Percentiles rank a stretch among this genome's conserved stretches.
phyloP scores from a whole-genome alignment of 768 basidiomycete genomes.

The Botryobasidium botryosum region DNA sequence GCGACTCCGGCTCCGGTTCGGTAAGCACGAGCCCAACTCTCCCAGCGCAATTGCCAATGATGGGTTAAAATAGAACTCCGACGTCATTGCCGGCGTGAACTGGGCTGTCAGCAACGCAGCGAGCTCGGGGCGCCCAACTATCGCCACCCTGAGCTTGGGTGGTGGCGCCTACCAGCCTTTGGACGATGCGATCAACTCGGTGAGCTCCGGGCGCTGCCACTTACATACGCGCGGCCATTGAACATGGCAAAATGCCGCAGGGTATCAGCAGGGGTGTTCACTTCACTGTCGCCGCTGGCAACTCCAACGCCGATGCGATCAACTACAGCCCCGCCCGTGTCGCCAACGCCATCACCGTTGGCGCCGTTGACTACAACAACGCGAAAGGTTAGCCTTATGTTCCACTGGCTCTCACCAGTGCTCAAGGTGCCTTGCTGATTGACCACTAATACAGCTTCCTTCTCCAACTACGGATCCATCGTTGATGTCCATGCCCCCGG shows the following conservation, averaged over 20 bases:
- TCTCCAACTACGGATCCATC: conserved; percentile 11
- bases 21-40: no score
- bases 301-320: conserved; percentile 10
- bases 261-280: conserved; percentile 10
- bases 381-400: no score
- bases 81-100: conserved; percentile 21
- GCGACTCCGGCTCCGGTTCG: conserved; percentile 20
- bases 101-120: conserved; percentile 17
- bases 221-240: no score
- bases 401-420: no score
- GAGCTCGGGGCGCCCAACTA: conserved; percentile 18
- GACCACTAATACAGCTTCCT: no score
- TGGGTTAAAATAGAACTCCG: no score
- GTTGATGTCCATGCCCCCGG: conserved; percentile 10
- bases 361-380: conserved; percentile 8
- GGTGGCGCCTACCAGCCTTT: conserved; percentile 17
- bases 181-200: conserved; percentile 21
- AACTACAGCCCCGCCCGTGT: conserved; percentile 11
- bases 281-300: conserved; percentile 12
- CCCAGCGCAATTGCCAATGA: no score
- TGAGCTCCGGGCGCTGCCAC: no score
- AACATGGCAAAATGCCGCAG: no score
- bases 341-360: conserved; percentile 12
- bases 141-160: conserved; percentile 25
- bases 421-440: no score